Conservation (phyloP, 495 filamentous ascomycete genomes). For the Aspergillus cavernicola region DNA sequence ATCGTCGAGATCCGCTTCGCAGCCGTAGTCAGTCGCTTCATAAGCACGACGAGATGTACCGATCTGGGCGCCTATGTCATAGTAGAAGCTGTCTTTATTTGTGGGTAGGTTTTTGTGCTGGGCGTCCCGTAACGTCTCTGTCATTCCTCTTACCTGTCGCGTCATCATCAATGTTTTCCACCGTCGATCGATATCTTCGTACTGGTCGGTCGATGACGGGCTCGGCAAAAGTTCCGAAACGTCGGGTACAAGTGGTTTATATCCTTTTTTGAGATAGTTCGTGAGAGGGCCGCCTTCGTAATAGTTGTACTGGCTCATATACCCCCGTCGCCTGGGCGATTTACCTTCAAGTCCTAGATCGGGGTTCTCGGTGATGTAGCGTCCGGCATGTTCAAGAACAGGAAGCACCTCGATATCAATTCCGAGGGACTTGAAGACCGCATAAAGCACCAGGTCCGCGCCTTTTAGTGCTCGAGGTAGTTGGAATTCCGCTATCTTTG, state of each 20-base stretch:
- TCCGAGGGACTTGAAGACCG: slow-evolving; percentile 20
- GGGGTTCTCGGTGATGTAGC: neutral
- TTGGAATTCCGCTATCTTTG: slow-evolving; percentile 54
- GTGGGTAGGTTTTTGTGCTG: neutral
- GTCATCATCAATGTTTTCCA: slow-evolving; percentile 15
- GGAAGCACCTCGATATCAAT: slow-evolving; percentile 15
- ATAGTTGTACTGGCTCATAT: neutral
- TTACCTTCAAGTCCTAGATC: neutral
- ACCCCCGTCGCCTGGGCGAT: neutral
- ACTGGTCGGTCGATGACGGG: neutral
- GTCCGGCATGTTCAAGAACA: slow-evolving; percentile 6
- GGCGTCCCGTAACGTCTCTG: neutral
- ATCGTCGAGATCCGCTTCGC: neutral
- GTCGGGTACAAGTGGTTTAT: neutral
- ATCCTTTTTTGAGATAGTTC: neutral
- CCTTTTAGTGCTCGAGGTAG: slow-evolving; percentile 46
- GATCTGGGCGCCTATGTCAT: neutral
- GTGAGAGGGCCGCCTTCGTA: neutral
- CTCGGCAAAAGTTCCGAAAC: neutral
- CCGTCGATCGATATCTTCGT: slow-evolving; percentile 10
- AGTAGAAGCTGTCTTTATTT: neutral
- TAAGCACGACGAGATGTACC: neutral
- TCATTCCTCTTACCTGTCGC: slow-evolving; percentile 10
- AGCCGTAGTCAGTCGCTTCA: neutral
- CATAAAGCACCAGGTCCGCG: slow-evolving; percentile 21